Evolutionary conservation across 345 rosid species (phyloP), one percentile per base, ranked within the genome.

Genomic region (Triadica sebifera): DNA sequence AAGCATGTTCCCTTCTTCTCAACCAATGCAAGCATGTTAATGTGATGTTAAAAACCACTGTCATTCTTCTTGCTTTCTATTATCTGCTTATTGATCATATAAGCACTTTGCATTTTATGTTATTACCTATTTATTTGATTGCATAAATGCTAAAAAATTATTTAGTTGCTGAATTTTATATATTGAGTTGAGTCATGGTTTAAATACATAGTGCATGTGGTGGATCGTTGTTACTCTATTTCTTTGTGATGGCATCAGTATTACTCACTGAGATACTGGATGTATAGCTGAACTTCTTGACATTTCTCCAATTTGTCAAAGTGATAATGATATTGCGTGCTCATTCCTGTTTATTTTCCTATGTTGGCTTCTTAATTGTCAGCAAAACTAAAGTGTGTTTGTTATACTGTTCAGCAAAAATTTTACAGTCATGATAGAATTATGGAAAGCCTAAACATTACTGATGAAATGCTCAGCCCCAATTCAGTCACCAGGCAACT

Each of bases 401-500:
- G 12, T 29, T 46, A 46, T 58, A 10, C 38, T 68, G 34, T 58
- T 67, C 47, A 66, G 72, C 89, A 88, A 91, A 88, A 85, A 69
- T 80, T 75, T 76, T 80, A 78, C 67, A 80, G 79, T 81, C 85
- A 76, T 69, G 91, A 85, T 67, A 92, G 82, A 79, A 55, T 84
- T 55, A 65, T 81, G 74, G 93, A 90, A 76, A 88, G 88, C 50
- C 77, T 90, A 74, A 91, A 90, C 84, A 80, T 94, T 71, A 94
- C 94, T 0, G 94, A 90, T 47, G 98, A 94, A 82, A 86, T 94
- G 93, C 58, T 92, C 75, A 92, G 84, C 75, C 85, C 90, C 15
- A 83, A 84, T 65, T 94, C 98, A 0, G 86, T 90, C 67, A 85
- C 94, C 69, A 90, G 98, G 69, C 97, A 94, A 83, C 83, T 94